These are phyloP conservation scores for Nicotiana sylvestris DNA, from an alignment of 257 asterid species.

Conservation along the genomic window DNA sequence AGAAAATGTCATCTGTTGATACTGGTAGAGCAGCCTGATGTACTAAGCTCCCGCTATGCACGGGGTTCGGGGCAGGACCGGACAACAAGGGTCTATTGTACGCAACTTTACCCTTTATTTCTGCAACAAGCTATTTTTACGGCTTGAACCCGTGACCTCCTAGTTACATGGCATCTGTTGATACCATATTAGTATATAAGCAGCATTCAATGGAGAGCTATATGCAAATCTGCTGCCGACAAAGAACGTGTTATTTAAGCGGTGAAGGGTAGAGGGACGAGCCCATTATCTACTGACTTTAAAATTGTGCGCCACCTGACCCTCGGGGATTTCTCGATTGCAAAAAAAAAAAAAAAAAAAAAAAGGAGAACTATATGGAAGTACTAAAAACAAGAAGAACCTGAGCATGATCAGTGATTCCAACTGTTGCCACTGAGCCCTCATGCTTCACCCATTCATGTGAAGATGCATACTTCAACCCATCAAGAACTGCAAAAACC, in stretches of 20 bases:
- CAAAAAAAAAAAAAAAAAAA: not conserved
- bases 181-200: too few species aligned
- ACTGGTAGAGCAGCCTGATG: too few species aligned
- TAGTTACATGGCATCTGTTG: too few species aligned
- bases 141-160: too few species aligned
- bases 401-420: constrained; percentile 94
- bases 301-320: not conserved
- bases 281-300: not conserved
- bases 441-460: constrained; percentile 98
- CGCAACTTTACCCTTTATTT: too few species aligned
- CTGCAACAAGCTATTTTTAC: too few species aligned
- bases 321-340: not conserved
- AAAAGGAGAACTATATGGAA: too few species aligned
- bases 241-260: not conserved
- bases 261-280: not conserved
- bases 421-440: constrained; percentile 70
- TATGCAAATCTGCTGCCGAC: not conserved
- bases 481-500: constrained; percentile 58
- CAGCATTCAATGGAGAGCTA: not conserved
- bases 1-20: not conserved
- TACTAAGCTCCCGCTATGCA: too few species aligned
- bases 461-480: constrained; percentile 64
- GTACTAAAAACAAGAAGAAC: constrained; percentile 18
- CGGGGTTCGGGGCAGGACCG: too few species aligned
- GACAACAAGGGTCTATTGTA: too few species aligned